Conservation (phyloP, 2,329 filamentous ascomycete genomes). For the Magnaporthales sp. region DNA sequence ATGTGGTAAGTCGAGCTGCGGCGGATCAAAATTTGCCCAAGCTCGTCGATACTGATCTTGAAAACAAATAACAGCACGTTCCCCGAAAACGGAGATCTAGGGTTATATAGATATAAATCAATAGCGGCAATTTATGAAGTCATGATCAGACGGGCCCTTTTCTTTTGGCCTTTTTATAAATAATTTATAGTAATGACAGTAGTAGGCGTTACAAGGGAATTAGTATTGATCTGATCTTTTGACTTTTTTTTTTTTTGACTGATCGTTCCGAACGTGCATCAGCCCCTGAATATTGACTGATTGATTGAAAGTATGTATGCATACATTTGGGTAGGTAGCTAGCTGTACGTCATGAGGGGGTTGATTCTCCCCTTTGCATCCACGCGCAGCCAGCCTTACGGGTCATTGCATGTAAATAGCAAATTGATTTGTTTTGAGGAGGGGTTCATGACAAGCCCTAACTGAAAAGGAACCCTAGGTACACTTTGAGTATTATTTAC, state of each 20-base stretch:
- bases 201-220: neutral
- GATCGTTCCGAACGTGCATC: neutral
- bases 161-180: neutral
- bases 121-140: neutral
- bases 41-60: neutral
- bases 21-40: neutral
- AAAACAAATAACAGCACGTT: constrained; percentile 1
- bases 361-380: neutral
- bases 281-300: neutral
- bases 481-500: too few species aligned
- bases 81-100: neutral
- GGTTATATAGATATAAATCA: neutral
- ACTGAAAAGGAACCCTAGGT: neutral
- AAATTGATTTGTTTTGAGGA: neutral
- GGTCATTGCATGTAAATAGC: neutral
- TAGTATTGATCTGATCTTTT: neutral
- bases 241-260: neutral
- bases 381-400: neutral
- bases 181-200: neutral
- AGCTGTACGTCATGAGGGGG: neutral
- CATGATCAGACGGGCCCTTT: neutral
- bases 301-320: neutral
- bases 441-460: neutral
- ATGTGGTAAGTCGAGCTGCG: constrained; percentile 15
- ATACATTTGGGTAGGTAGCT: too few species aligned